These are phyloP conservation scores for Brassica carinata DNA, from an alignment of 345 rosid genomes.

Conservation along the genomic window DNA sequence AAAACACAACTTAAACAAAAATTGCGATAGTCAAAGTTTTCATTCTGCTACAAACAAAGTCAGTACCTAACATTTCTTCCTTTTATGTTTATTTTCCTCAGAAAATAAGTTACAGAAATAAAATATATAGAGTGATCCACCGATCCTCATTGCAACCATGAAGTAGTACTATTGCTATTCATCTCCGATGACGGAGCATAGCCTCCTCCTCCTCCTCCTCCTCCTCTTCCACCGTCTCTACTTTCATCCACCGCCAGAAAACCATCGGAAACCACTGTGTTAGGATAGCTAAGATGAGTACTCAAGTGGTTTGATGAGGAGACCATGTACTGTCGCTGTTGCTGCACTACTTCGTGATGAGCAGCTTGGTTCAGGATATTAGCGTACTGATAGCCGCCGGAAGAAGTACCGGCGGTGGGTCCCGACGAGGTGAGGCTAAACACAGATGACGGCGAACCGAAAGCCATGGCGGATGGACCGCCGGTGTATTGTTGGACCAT, in stretches of 20 bases:
- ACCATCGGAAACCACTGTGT: constrained; percentile 23
- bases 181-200: constrained; percentile 28
- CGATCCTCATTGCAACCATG: constrained; percentile 29
- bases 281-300: constrained; percentile 22
- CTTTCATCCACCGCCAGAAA: constrained; percentile 10
- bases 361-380: constrained; percentile 12
- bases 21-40: constrained; percentile 36
- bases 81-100: not conserved
- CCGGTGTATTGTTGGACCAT: constrained; percentile 98
- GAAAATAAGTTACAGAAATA: not conserved
- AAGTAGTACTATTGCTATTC: not conserved
- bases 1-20: constrained; percentile 4
- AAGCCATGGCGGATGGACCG: constrained; percentile 83
- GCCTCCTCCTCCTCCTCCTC: constrained; percentile 30
- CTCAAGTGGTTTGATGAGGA: constrained; percentile 7
- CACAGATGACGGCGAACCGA: constrained; percentile 54
- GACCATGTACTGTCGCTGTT: constrained; percentile 23
- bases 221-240: constrained; percentile 16
- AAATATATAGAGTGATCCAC: not conserved
- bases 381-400: constrained; percentile 26
- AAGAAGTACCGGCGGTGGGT: constrained; percentile 8
- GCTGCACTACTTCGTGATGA: constrained; percentile 11
- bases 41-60: constrained; percentile 39
- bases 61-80: constrained; percentile 35
- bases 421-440: constrained; percentile 31